Percentiles rank a stretch among this genome's conserved stretches.
Conservation (phyloP, 805 yeast species). For the Candida maris region DNA sequence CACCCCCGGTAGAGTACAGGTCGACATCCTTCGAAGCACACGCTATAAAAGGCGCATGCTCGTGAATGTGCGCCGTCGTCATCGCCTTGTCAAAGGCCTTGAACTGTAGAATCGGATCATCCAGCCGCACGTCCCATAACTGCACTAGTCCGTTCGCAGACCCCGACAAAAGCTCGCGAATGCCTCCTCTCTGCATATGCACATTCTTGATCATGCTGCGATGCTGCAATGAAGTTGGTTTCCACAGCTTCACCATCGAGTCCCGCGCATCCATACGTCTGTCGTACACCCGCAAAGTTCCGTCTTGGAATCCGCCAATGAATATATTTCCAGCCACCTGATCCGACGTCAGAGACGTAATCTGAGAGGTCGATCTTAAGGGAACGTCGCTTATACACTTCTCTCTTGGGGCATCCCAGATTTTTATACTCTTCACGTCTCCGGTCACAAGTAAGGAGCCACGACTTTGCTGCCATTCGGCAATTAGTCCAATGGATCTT, state of each 20-base stretch:
- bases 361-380: slow-evolving; percentile 83
- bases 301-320: slow-evolving; percentile 91
- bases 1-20: slow-evolving; percentile 84
- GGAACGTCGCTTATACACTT: slow-evolving; percentile 83
- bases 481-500: slow-evolving; percentile 74
- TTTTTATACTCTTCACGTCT: slow-evolving; percentile 83
- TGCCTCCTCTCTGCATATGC: slow-evolving; percentile 96
- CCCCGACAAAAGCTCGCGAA: slow-evolving; percentile 83
- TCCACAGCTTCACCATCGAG: slow-evolving; percentile 83
- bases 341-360: slow-evolving; percentile 87
- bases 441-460: slow-evolving; percentile 92
- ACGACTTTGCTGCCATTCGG: slow-evolving; percentile 96
- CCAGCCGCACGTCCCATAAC: slow-evolving; percentile 84
- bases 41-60: slow-evolving; percentile 92
- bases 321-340: slow-evolving; percentile 91
- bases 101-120: slow-evolving; percentile 67
- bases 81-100: slow-evolving; percentile 47
- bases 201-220: slow-evolving; percentile 55
- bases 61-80: slow-evolving; percentile 81
- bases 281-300: slow-evolving; percentile 84
- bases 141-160: slow-evolving; percentile 77
- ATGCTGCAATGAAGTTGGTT: slow-evolving; percentile 32
- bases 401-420: slow-evolving; percentile 98
- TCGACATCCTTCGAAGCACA: slow-evolving; percentile 80
- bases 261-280: slow-evolving; percentile 80